These are phyloP conservation scores for Calonectria crousiana DNA, from an alignment of 2,329 filamentous ascomycete species.

Conservation along the genomic window DNA sequence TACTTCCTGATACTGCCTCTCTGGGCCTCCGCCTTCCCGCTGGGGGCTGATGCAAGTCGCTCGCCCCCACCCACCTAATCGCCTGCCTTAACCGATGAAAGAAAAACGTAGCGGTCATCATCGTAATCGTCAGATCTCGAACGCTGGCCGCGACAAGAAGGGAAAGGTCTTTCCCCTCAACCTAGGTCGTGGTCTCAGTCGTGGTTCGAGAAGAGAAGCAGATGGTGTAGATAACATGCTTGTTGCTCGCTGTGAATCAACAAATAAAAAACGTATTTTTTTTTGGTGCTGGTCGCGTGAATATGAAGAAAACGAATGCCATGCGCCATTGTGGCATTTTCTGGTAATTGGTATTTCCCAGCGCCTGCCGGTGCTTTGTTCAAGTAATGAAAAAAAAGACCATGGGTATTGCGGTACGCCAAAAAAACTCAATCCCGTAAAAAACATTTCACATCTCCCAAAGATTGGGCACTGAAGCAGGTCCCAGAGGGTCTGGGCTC, in stretches of 20 bases:
- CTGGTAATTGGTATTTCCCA: slow-evolving; percentile 40
- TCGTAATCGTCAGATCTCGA: slow-evolving; percentile 36
- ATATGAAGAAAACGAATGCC: slow-evolving; percentile 37
- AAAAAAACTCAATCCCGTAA: slow-evolving; percentile 37
- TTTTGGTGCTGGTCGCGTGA: slow-evolving; percentile 39
- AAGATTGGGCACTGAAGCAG: slow-evolving; percentile 47
- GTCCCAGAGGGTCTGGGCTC: slow-evolving; percentile 49
- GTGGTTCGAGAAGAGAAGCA: slow-evolving; percentile 22
- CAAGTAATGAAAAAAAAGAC: slow-evolving; percentile 42
- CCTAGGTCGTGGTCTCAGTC: neutral
- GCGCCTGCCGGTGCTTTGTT: slow-evolving; percentile 42
- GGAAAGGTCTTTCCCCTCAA: neutral
- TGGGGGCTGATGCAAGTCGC: slow-evolving; percentile 17
- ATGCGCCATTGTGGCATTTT: slow-evolving; percentile 34
- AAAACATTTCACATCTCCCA: slow-evolving; percentile 51
- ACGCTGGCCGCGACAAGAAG: neutral
- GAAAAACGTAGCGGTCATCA: slow-evolving; percentile 40
- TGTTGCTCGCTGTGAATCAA: slow-evolving; percentile 29
- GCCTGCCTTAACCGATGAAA: slow-evolving; percentile 33
- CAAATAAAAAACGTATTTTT: slow-evolving; percentile 42
- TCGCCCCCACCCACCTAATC: slow-evolving; percentile 21
- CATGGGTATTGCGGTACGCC: slow-evolving; percentile 49
- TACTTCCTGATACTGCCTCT: slow-evolving; percentile 16
- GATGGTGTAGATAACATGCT: slow-evolving; percentile 33
- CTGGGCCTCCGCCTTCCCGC: slow-evolving; percentile 15